Evolutionary conservation across 768 basidiomycete genomes (phyloP).

Genomic region (Boletus tylopilopsis): DNA sequence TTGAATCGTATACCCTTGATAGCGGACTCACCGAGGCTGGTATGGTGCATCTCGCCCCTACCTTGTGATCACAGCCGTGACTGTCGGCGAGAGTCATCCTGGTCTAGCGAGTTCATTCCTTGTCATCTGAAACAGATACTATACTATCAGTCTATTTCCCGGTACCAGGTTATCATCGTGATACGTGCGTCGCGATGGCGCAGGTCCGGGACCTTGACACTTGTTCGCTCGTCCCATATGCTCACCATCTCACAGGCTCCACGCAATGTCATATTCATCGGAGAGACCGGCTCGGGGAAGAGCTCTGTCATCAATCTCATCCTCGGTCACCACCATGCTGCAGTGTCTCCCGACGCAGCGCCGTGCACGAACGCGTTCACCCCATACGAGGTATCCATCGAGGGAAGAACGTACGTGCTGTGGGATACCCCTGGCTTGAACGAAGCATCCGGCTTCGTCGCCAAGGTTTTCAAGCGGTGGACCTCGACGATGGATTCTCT

Average conservation of each 20-base stretch:
- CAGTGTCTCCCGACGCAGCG: constrained; percentile 22
- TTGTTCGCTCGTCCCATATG: constrained; percentile 8
- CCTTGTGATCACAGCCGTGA: neutral
- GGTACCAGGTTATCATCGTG: neutral
- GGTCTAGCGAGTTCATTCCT: neutral
- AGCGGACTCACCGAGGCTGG: neutral
- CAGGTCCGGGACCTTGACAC: constrained; percentile 7
- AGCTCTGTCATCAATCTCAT: constrained; percentile 44
- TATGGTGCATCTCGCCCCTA: neutral
- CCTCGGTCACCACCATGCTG: constrained; percentile 17
- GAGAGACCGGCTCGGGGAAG: constrained; percentile 34
- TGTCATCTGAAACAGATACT: neutral
- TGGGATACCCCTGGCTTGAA: constrained; percentile 35
- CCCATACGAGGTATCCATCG: constrained; percentile 23
- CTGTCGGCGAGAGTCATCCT: neutral
- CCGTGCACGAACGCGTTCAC: constrained; percentile 32
- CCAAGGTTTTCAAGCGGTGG: constrained; percentile 7
- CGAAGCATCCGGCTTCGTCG: neutral
- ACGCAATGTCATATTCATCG: constrained; percentile 36
- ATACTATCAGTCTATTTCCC: neutral
- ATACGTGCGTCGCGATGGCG: neutral
- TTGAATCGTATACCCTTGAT: neutral
- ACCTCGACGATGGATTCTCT: neutral
- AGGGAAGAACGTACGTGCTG: constrained; percentile 13
- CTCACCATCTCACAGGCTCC: constrained; percentile 11